These are phyloP conservation scores for Syncephalastrum contaminatum DNA, from an alignment of 371 early-diverging fungal genomes.

Conservation along the genomic window DNA sequence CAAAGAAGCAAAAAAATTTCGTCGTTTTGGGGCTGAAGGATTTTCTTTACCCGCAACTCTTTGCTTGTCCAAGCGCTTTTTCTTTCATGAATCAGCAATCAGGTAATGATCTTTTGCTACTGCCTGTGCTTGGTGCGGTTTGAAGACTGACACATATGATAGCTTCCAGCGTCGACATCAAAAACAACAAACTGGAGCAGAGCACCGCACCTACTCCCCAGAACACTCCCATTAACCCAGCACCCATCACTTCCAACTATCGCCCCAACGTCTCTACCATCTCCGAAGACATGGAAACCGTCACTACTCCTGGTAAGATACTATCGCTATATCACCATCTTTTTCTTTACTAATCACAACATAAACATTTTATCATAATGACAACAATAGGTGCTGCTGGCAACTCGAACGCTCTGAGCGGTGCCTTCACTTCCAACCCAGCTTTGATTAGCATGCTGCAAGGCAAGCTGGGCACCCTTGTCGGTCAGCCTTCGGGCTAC, in stretches of 20 bases:
- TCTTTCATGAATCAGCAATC: too few species aligned
- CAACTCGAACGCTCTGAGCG: conserved; percentile 5
- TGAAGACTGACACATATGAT: too few species aligned
- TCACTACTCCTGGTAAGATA: conserved; percentile 32
- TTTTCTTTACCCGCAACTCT: too few species aligned
- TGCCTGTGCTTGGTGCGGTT: too few species aligned
- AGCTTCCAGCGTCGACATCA: conserved; percentile 29
- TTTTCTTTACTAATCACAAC: too few species aligned
- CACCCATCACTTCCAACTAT: conserved; percentile 44
- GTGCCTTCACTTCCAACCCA: conserved; percentile 43
- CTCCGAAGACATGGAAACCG: conserved; percentile 49
- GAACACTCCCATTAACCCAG: conserved; percentile 48
- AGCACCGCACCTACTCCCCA: conserved; percentile 49
- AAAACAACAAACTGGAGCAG: conserved; percentile 29
- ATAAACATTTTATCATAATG: too few species aligned
- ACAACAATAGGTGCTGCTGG: neutral
- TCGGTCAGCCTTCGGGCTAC: conserved; percentile 83
- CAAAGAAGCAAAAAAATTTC: too few species aligned
- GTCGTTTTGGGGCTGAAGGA: too few species aligned
- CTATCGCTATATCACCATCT: conserved; percentile 2
- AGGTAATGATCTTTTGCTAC: too few species aligned
- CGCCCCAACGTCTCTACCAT: conserved; percentile 40
- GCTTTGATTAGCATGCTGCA: conserved; percentile 58
- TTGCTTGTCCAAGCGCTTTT: too few species aligned
- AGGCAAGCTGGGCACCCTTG: conserved; percentile 71